phyloP scores from a whole-genome alignment of 2,329 filamentous ascomycete species.

The Pezicula rhizophila region DNA sequence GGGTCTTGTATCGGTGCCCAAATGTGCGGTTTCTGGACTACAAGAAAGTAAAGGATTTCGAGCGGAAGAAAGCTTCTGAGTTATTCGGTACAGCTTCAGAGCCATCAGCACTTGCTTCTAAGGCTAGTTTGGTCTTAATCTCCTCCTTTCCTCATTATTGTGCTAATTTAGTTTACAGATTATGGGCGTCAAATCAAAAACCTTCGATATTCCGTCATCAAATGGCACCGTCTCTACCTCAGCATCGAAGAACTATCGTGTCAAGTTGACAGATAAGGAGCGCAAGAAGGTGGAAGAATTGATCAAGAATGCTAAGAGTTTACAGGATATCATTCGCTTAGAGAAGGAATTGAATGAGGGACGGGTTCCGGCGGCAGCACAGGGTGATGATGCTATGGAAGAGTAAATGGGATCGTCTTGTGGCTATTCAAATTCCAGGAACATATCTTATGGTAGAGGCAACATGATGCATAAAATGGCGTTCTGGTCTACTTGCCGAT shows the following conservation, averaged over 20 bases:
- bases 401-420: conserved; percentile 33
- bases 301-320: conserved; percentile 80
- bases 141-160: not conserved
- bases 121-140: conserved; percentile 39
- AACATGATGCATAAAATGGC: conserved; percentile 4
- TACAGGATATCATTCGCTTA: conserved; percentile 83
- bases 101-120: conserved; percentile 73
- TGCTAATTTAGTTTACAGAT: conserved; percentile 44
- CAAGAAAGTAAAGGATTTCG: conserved; percentile 80
- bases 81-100: conserved; percentile 76
- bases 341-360: conserved; percentile 93
- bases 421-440: too few relatives aligned
- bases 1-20: conserved; percentile 82
- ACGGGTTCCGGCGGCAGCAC: conserved; percentile 66
- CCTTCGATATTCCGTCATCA: conserved; percentile 55
- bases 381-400: conserved; percentile 53
- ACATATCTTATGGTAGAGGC: not conserved
- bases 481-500: conserved; percentile 2
- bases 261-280: conserved; percentile 84
- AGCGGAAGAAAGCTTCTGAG: conserved; percentile 69
- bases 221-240: conserved; percentile 38
- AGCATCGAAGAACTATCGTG: conserved; percentile 62
- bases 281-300: conserved; percentile 77
- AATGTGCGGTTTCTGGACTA: conserved; percentile 87
- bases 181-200: conserved; percentile 75